A percentile compares a stretch with the other conserved stretches of the same genome.
phyloP scores from a whole-genome alignment of 768 basidiomycete genomes.

The Psilocybe cyanescens region DNA sequence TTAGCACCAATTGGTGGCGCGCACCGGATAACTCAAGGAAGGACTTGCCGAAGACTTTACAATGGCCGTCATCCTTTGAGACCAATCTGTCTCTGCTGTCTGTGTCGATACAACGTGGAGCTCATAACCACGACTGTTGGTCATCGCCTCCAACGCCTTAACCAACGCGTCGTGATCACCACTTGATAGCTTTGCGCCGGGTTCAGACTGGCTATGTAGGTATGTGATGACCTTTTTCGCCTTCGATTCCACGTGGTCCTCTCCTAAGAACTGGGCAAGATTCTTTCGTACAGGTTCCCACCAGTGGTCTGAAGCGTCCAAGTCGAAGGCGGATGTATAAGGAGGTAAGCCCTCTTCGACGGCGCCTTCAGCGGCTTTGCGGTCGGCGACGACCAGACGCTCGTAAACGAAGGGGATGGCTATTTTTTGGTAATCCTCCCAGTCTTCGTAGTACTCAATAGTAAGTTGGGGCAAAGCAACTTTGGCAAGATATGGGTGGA shows the following conservation, averaged over 20 bases:
- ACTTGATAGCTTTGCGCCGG: constrained; percentile 48
- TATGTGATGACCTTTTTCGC: constrained; percentile 39
- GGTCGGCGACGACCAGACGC: constrained; percentile 77
- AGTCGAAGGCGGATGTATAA: constrained; percentile 47
- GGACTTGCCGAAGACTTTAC: constrained; percentile 66
- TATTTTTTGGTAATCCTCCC: constrained; percentile 74
- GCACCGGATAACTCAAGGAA: constrained; percentile 8
- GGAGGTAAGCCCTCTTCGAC: constrained; percentile 37
- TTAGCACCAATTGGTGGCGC: neutral
- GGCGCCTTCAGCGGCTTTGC: constrained; percentile 57
- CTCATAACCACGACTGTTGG: constrained; percentile 54
- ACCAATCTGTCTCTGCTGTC: constrained; percentile 56
- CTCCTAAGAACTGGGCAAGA: constrained; percentile 47
- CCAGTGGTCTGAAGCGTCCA: constrained; percentile 62
- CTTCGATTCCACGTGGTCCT: constrained; percentile 26
- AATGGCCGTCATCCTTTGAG: constrained; percentile 64
- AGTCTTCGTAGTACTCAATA: constrained; percentile 73
- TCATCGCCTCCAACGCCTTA: constrained; percentile 55
- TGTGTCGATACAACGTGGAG: constrained; percentile 56
- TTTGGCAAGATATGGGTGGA: constrained; percentile 75
- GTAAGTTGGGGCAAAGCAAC: constrained; percentile 74
- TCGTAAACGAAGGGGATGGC: constrained; percentile 74
- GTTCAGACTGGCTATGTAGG: constrained; percentile 55
- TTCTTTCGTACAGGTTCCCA: constrained; percentile 62
- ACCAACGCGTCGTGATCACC: constrained; percentile 67